phyloP scores from a whole-genome alignment of 2,329 filamentous ascomycete genomes.

The Phialophora verrucosa region DNA sequence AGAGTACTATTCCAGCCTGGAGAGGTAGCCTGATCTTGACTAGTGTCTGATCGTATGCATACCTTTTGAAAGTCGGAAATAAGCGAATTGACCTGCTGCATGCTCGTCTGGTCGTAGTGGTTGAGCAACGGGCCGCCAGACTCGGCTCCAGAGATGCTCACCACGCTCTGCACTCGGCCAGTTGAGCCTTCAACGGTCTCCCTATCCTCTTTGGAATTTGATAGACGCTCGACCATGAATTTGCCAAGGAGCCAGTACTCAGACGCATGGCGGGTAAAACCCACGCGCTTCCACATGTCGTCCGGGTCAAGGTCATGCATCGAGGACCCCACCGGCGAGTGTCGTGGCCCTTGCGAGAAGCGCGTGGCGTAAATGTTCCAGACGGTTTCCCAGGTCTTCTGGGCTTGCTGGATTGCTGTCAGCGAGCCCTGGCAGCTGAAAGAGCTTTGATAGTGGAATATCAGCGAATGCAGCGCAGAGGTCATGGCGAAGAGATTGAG shows the following conservation, averaged over 20 bases:
- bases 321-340: constrained; percentile 16
- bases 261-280: constrained; percentile 44
- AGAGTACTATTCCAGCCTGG: background rate
- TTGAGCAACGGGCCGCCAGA: background rate
- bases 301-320: constrained; percentile 30
- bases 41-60: background rate
- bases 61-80: constrained; percentile 45
- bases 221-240: constrained; percentile 43
- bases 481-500: constrained; percentile 42
- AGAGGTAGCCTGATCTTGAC: background rate
- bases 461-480: constrained; percentile 41
- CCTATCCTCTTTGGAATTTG: background rate
- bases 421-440: constrained; percentile 41
- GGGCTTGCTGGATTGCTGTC: constrained; percentile 43
- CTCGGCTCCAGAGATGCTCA: background rate
- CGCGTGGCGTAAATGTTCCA: constrained; percentile 6
- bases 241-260: constrained; percentile 49
- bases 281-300: constrained; percentile 46
- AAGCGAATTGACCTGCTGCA: constrained; percentile 50
- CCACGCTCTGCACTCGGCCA: background rate
- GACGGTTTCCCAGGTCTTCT: constrained; percentile 39
- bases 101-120: constrained; percentile 50
- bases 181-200: background rate
- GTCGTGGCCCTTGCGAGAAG: constrained; percentile 18
- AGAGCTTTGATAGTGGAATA: constrained; percentile 49